phyloP scores from a whole-genome alignment of 106 monocot species.

The Dendrobium catenatum region DNA sequence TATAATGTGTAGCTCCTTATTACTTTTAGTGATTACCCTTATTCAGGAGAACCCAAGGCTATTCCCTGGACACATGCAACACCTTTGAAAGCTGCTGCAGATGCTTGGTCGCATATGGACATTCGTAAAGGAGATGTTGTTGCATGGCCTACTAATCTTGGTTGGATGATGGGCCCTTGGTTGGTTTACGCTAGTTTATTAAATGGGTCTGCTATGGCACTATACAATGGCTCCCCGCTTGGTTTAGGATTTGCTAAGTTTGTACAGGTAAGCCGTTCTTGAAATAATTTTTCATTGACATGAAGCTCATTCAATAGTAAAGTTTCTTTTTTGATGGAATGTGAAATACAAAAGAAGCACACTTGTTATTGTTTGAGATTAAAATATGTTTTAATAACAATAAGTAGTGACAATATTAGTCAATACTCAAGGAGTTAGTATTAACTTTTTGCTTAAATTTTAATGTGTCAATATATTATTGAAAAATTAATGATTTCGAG shows the following conservation, averaged over 20 bases:
- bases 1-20: background rate
- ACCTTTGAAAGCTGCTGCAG: conserved; percentile 92
- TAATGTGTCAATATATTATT: background rate
- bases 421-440: background rate
- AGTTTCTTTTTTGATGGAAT: background rate
- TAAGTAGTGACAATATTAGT: background rate
- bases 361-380: background rate
- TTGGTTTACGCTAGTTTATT: conserved; percentile 91
- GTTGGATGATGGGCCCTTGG: conserved; percentile 99
- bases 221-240: conserved; percentile 90
- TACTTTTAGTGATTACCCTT: background rate
- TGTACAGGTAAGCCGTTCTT: conserved; percentile 52
- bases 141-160: conserved; percentile 98
- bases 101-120: conserved; percentile 94
- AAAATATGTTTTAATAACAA: background rate
- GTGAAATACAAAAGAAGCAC: background rate
- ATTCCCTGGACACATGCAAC: conserved; percentile 94
- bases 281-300: background rate
- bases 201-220: conserved; percentile 90
- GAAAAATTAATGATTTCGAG: background rate
- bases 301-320: background rate
- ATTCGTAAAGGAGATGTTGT: conserved; percentile 86
- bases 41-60: conserved; percentile 88
- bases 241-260: conserved; percentile 82
- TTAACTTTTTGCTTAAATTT: background rate